Conservation (phyloP, 495 filamentous ascomycete species). For the Endocarpon pusillum region DNA sequence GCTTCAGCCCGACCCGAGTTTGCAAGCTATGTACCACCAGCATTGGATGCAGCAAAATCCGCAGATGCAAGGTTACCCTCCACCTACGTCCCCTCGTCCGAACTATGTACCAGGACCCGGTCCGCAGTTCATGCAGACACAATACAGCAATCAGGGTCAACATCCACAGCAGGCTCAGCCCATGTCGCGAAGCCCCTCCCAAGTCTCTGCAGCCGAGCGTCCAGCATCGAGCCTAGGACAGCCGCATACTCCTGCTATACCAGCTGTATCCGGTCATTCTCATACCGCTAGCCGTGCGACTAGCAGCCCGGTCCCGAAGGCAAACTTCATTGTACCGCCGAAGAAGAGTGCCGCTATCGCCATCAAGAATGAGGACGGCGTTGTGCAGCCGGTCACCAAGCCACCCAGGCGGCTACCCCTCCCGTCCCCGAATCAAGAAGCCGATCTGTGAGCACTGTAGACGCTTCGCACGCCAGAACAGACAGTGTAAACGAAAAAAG, state of each 20-base stretch:
- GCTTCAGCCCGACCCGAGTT: too few relatives aligned
- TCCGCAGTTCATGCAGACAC: conserved; percentile 31
- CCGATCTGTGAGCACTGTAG: conserved; percentile 32
- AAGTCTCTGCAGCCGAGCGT: conserved; percentile 54
- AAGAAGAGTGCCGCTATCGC: conserved; percentile 51
- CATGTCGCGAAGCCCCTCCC: conserved; percentile 73
- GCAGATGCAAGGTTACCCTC: too few relatives aligned
- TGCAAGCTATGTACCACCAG: too few relatives aligned
- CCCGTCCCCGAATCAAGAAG: conserved; percentile 47
- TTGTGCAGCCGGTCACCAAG: too few relatives aligned
- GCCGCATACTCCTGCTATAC: conserved; percentile 36
- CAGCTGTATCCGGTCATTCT: conserved; percentile 41
- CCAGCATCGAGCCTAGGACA: conserved; percentile 67
- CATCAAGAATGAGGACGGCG: conserved; percentile 62
- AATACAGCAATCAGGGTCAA: conserved; percentile 34
- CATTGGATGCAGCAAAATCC: too few relatives aligned
- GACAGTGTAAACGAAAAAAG: conserved; percentile 47
- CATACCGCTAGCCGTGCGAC: conserved; percentile 38
- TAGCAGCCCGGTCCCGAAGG: conserved; percentile 32
- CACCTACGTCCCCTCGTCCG: too few relatives aligned
- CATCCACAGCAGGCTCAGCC: conserved; percentile 38
- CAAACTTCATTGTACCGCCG: conserved; percentile 34
- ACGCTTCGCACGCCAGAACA: conserved; percentile 31
- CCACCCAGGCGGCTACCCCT: conserved; percentile 40
- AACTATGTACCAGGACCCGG: too few relatives aligned